Conservation (phyloP, 305 asterid species). For the Stenogyne calaminthoides region DNA sequence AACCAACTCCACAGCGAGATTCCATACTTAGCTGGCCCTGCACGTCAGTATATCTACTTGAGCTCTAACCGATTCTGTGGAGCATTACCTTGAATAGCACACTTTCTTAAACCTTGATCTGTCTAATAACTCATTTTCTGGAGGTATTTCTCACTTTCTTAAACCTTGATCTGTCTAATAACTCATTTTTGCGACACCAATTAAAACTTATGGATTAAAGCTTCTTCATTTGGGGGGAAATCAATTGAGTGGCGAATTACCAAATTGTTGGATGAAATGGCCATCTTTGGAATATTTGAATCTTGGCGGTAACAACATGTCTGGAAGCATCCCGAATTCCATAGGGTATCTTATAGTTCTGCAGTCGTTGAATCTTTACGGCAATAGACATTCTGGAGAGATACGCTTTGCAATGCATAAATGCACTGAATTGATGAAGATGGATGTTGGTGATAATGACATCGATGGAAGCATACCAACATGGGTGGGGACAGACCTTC, state of each 20-base stretch:
- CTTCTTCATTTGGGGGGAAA: no score
- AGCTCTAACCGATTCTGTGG: no score
- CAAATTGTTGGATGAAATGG: constrained; percentile 37
- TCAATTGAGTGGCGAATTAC: constrained; percentile 27
- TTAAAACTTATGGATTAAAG: no score
- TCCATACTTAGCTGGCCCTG: no score
- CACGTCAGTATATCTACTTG: no score
- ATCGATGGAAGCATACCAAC: constrained; percentile 3
- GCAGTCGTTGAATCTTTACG: not conserved
- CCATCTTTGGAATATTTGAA: not conserved
- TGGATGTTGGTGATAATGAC: not conserved
- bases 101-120: no score
- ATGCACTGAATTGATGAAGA: not conserved
- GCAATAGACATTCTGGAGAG: not conserved
- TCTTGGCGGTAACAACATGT: constrained; percentile 26
- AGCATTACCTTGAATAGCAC: no score
- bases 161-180: no score
- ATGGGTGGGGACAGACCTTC: not conserved
- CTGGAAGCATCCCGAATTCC: constrained; percentile 28
- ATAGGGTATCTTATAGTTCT: not conserved
- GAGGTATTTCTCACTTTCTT: no score
- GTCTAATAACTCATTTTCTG: no score
- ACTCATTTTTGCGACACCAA: no score
- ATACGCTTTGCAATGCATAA: not conserved
- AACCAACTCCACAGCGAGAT: no score